Conservation (phyloP, 2,329 filamentous ascomycete species). For the Beauveria rudraprayagi region DNA sequence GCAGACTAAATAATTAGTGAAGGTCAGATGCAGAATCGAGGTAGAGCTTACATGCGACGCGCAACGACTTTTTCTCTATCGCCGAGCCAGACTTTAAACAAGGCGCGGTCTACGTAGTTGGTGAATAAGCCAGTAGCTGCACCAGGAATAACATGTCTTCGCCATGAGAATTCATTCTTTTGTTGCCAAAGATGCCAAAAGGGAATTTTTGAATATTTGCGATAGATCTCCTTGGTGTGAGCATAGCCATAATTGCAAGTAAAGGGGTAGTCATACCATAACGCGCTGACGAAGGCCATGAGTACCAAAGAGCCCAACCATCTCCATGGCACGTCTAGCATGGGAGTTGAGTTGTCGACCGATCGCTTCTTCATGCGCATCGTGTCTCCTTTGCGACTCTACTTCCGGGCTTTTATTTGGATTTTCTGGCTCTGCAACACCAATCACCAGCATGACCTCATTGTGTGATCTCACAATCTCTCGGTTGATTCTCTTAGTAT, state of each 20-base stretch:
- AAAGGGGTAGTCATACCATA: constrained; percentile 30
- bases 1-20: constrained; percentile 17
- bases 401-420: constrained; percentile 29
- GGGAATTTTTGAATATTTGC: constrained; percentile 38
- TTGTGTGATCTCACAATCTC: constrained; percentile 54
- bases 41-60: constrained; percentile 21
- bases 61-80: constrained; percentile 17
- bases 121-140: constrained; percentile 23
- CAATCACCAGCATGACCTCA: constrained; percentile 56
- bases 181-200: constrained; percentile 36
- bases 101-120: constrained; percentile 21
- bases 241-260: neutral
- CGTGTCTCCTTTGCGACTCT: constrained; percentile 35
- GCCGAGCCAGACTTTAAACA: constrained; percentile 19
- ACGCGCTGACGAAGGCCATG: constrained; percentile 46
- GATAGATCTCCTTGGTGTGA: constrained; percentile 38
- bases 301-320: constrained; percentile 43
- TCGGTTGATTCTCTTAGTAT: constrained; percentile 46
- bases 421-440: constrained; percentile 51
- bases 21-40: neutral
- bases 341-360: constrained; percentile 32
- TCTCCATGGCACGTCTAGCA: constrained; percentile 26
- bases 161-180: constrained; percentile 23
- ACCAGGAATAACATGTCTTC: constrained; percentile 25
- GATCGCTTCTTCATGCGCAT: constrained; percentile 38